Evolutionary conservation across 495 filamentous ascomycete species (phyloP).

Genomic region (Ascodesmis nigricans): DNA sequence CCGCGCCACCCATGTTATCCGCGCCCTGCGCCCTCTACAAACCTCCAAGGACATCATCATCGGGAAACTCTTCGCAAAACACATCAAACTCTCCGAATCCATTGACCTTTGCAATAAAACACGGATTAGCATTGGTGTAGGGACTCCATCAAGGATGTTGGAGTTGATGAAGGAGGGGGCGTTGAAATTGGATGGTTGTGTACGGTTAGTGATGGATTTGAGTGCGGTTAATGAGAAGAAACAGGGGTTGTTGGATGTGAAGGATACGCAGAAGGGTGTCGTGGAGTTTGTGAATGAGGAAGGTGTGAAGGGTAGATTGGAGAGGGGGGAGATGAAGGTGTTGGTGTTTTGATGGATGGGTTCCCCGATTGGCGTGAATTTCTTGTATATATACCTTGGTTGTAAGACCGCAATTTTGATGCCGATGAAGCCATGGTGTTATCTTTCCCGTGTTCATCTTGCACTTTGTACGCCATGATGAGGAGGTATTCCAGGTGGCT

Average conservation of each 20-base stretch:
- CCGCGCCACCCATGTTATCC: slow-evolving; percentile 55
- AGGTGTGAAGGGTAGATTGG: slow-evolving; percentile 7
- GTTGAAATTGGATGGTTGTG: slow-evolving; percentile 41
- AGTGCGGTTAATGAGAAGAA: slow-evolving; percentile 86
- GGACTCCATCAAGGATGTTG: slow-evolving; percentile 60
- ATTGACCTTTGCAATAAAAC: slow-evolving; percentile 47
- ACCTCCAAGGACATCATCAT: slow-evolving; percentile 51
- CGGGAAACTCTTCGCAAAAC: slow-evolving; percentile 90
- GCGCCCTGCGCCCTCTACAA: slow-evolving; percentile 54
- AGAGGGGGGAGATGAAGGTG: slow-evolving; percentile 4
- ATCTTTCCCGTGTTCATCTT: too few relatives aligned
- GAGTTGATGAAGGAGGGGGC: slow-evolving; percentile 66
- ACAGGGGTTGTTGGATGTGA: slow-evolving; percentile 78
- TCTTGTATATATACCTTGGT: too few relatives aligned
- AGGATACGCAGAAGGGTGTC: slow-evolving; percentile 40
- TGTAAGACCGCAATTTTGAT: too few relatives aligned
- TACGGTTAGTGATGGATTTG: slow-evolving; percentile 67
- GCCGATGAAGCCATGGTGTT: too few relatives aligned
- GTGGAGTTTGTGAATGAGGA: slow-evolving; percentile 15
- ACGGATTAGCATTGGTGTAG: slow-evolving; percentile 61
- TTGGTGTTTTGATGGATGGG: slow-evolving; percentile 2
- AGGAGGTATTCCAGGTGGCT: too few relatives aligned
- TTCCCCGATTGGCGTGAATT: too few relatives aligned
- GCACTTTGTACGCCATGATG: too few relatives aligned
- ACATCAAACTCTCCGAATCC: slow-evolving; percentile 83